Evolutionary conservation across 2,329 filamentous ascomycete genomes (phyloP), one percentile per base, ranked within the genome.

Genomic region (Cryphonectria nitschkei): DNA sequence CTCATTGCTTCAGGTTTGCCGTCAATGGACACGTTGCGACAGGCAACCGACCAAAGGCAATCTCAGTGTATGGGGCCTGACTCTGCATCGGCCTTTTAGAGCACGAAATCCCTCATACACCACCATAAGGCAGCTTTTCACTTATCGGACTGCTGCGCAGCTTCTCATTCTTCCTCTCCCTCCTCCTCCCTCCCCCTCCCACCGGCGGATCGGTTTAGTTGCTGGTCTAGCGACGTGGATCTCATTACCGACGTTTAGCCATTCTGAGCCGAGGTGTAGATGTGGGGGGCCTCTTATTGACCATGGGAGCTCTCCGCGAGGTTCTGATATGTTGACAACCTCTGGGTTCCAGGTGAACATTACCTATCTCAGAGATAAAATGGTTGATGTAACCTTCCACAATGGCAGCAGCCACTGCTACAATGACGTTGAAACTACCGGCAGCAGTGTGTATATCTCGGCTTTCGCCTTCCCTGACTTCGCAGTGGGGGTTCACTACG

Each of bases 351-450:
- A 58, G 54, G 26, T 32, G 26, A 66, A 56, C 50, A 70, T 52
- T 66, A 43, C 62, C 65, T 14, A 50, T 60, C 64, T 50, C 37
- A 61, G 61, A 29, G 39, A 46, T 39, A 52, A 11, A 11, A 11
- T 65, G 58, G 26, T 70, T 37, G 58, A 71, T 71, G 69, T 54
- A 67, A 71, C 69, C 69, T 71, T 68, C 69, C 69, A 11, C 50
- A 71, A 61, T 52, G 16, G 46, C 34, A 32, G 46, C 34, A 32
- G 26, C 13, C 5, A 58, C 6, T 64, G 34, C 26, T 43, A 60
- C 43, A 34, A 58, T 37, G 61, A 63, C n/a, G 54, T 37, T 37
- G 61, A 52, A 62, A 54, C n/a, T 64, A 32, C 60, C 61, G 61
- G 26, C 61, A 52, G 46, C 60, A 68, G 67, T n/a, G 39, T 43